A percentile compares a stretch with the other conserved stretches of the same genome.
Evolutionary conservation across 1,284 basidiomycete species (phyloP).

Genomic region (Rhodotorula sp.): DNA sequence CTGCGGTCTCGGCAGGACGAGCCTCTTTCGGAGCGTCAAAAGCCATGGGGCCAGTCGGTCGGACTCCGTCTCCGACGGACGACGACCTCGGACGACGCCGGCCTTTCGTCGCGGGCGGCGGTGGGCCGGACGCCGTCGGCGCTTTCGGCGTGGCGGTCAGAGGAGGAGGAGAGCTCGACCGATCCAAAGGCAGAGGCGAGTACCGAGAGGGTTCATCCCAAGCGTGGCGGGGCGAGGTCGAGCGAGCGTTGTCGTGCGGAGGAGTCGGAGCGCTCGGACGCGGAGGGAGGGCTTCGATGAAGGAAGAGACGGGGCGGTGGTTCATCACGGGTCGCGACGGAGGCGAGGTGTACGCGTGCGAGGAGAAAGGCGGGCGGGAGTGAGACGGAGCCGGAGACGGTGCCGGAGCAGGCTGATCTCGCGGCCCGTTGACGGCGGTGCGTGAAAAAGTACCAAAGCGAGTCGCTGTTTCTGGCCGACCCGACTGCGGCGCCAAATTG

Average conservation of each 20-base stretch:
- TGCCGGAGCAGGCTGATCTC: neutral
- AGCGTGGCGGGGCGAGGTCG: neutral
- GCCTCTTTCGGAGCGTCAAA: neutral
- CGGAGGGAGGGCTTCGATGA: constrained; percentile 22
- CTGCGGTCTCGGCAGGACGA: constrained; percentile 12
- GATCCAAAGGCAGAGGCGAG: constrained; percentile 16
- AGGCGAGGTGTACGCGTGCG: neutral
- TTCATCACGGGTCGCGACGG: neutral
- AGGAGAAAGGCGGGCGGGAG: neutral
- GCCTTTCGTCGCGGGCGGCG: neutral
- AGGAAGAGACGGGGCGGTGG: constrained; percentile 3
- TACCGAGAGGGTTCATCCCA: constrained; percentile 1
- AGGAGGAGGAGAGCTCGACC: neutral
- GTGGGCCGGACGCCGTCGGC: neutral
- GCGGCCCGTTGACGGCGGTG: neutral
- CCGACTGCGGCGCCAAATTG: constrained; percentile 7
- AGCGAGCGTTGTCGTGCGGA: neutral
- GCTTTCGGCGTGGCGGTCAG: neutral
- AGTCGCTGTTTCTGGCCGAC: neutral
- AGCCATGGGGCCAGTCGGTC: neutral
- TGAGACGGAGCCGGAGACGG: neutral
- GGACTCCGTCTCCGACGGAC: constrained; percentile 18
- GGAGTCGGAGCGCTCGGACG: constrained; percentile 2
- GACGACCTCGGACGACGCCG: constrained; percentile 18
- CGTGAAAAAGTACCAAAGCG: neutral